Evolutionary conservation across 192 early-diverging fungal genomes (phyloP).

Genomic region (Backusella macrospora): DNA sequence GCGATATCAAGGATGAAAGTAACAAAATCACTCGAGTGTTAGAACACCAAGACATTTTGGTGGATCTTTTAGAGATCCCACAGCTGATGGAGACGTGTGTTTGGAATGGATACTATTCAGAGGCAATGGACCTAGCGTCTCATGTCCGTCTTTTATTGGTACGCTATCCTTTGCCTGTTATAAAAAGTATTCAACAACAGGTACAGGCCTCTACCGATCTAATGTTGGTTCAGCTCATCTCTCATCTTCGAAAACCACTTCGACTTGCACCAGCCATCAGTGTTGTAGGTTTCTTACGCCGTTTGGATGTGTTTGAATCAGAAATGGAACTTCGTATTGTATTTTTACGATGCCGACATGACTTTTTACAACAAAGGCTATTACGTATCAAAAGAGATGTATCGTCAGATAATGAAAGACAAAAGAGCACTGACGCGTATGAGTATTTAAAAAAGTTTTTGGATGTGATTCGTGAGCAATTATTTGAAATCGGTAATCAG

Average conservation of each 20-base stretch:
- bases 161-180: constrained; percentile 57
- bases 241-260: constrained; percentile 67
- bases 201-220: constrained; percentile 60
- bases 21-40: constrained; percentile 52
- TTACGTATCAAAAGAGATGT: constrained; percentile 41
- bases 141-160: constrained; percentile 63
- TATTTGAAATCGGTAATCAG: constrained; percentile 83
- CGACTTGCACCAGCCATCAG: constrained; percentile 77
- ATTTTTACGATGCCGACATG: constrained; percentile 72
- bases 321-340: constrained; percentile 73
- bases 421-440: constrained; percentile 44
- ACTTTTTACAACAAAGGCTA: constrained; percentile 59
- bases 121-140: constrained; percentile 78
- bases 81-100: constrained; percentile 82
- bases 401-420: constrained; percentile 4
- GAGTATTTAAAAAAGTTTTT: constrained; percentile 77
- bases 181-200: constrained; percentile 64
- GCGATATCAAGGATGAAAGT: constrained; percentile 30
- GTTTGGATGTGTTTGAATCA: constrained; percentile 63
- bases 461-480: constrained; percentile 76
- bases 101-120: constrained; percentile 79
- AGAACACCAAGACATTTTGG: constrained; percentile 55
- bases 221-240: constrained; percentile 74
- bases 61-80: constrained; percentile 80
- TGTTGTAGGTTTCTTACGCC: constrained; percentile 76